phyloP scores from a whole-genome alignment of 768 basidiomycete genomes.

The Solioccasus polychromus region DNA sequence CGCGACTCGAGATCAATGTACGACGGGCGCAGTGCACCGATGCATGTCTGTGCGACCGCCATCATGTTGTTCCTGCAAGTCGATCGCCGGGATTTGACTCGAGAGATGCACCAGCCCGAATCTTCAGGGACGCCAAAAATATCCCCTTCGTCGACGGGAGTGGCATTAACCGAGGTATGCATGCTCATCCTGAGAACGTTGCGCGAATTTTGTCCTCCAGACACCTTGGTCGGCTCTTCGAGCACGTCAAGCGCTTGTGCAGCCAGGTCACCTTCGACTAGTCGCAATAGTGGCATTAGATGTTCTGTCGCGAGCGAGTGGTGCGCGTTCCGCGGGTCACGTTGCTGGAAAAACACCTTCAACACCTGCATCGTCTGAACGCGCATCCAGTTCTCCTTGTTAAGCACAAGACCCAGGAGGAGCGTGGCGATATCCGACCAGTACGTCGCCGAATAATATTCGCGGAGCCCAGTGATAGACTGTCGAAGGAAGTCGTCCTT shows the following conservation, averaged over 20 bases:
- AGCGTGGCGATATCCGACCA: constrained; percentile 83
- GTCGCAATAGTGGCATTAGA: constrained; percentile 84
- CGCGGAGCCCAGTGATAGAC: constrained; percentile 79
- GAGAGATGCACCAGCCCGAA: constrained; percentile 86
- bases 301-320: constrained; percentile 80
- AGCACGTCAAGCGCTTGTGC: constrained; percentile 88
- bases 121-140: constrained; percentile 81
- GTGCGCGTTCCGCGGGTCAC: constrained; percentile 72
- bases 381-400: constrained; percentile 76
- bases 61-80: constrained; percentile 74
- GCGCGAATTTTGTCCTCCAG: constrained; percentile 72
- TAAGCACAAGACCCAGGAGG: constrained; percentile 83
- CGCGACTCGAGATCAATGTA: constrained; percentile 72
- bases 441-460: constrained; percentile 72
- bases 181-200: constrained; percentile 93
- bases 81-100: constrained; percentile 55
- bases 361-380: constrained; percentile 84
- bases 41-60: constrained; percentile 84
- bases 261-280: constrained; percentile 86
- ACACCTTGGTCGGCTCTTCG: constrained; percentile 83
- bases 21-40: constrained; percentile 64
- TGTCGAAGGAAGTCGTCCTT: constrained; percentile 93
- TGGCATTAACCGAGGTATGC: constrained; percentile 49
- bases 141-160: constrained; percentile 55
- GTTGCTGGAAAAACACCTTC: constrained; percentile 84